Base-by-base conservation (phyloP, 495 filamentous ascomycete genomes). In the Neurospora sp. region DNA sequence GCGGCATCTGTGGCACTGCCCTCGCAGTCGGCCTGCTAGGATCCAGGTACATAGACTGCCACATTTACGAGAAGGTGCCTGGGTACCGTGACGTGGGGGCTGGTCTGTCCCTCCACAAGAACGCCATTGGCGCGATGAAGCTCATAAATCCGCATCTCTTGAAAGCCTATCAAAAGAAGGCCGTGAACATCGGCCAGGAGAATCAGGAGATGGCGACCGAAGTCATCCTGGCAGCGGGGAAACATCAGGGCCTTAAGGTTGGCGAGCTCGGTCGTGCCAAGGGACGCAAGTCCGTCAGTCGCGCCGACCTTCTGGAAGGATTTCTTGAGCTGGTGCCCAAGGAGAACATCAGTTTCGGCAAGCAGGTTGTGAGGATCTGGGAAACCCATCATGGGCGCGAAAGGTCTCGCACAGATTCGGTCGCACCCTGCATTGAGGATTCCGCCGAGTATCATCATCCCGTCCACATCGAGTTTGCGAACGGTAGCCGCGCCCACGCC, bases 201-300 rank as follows among this genome's bases (percentile, higher is more conserved):
- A 72, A 79, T 12, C 72, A 81, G 69, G 81, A 79, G 68, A 81
- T 81, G 74, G 74, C 69, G 0, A 82, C 81, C 8, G 70, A 82
- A 59, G 78, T 83, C 7, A 81, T 81, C 11, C 73, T 82, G 12
- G 81, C 76, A 16, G 77, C 81, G 3, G 81, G 81, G 1, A 73
- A 72, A 14, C 75, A 79, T 42, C 68, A 68, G n/a, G 80, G 79
- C 8, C 68, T 76, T 41, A 69, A 74, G 11, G 80, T 83, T 14
- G 81, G 80, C 8, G 80, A 83, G 72, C 74, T 83, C 37, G 81
- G 81, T 9, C 71, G 75, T n/a, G 81, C 81, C n/a, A 82, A 76
- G 41, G 81, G 81, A 2, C 71, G 81, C 18, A 82, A 82, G 75
- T 80, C 78, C 18, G 76, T 83, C 22, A 81, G 80, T 46, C 76